Conservation (phyloP, 2,329 filamentous ascomycete species). For the Aspergillus uvarum region DNA sequence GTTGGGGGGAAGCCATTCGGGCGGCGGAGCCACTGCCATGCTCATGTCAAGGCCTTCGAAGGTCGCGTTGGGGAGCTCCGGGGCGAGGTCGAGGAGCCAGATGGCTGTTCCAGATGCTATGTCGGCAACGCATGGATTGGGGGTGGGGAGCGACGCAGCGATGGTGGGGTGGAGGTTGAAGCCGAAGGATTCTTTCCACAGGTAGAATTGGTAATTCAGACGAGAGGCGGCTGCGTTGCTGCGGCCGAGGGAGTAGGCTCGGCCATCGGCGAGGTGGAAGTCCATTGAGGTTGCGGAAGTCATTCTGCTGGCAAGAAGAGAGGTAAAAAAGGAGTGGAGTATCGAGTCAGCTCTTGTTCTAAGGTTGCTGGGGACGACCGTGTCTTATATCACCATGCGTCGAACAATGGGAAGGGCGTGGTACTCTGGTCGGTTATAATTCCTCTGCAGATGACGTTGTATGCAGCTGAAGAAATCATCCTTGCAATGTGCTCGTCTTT, state of each 20-base stretch:
- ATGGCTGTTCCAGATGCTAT: slow-evolving; percentile 23
- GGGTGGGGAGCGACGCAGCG: not conserved
- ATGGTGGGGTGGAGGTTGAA: slow-evolving; percentile 13
- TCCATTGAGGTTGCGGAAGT: not conserved
- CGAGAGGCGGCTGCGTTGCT: not conserved
- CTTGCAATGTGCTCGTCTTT: no score
- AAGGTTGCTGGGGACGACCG: no score
- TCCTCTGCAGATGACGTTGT: no score
- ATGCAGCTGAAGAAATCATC: no score
- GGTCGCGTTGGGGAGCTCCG: slow-evolving; percentile 8
- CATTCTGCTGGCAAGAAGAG: not conserved
- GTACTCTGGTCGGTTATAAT: no score
- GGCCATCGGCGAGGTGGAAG: not conserved
- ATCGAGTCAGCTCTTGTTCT: no score
- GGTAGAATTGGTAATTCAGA: not conserved
- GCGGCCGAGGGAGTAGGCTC: not conserved
- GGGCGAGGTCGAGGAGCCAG: slow-evolving; percentile 16
- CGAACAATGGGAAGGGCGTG: no score
- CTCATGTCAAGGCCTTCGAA: slow-evolving; percentile 22
- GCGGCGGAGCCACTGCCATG: slow-evolving; percentile 9
- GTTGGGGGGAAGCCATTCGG: slow-evolving; percentile 14
- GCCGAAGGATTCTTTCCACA: not conserved
- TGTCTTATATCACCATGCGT: no score
- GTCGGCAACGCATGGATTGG: slow-evolving; percentile 18
- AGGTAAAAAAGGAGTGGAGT: no score